phyloP scores from a whole-genome alignment of 2,329 filamentous ascomycete genomes.

The Cadophora gregata region DNA sequence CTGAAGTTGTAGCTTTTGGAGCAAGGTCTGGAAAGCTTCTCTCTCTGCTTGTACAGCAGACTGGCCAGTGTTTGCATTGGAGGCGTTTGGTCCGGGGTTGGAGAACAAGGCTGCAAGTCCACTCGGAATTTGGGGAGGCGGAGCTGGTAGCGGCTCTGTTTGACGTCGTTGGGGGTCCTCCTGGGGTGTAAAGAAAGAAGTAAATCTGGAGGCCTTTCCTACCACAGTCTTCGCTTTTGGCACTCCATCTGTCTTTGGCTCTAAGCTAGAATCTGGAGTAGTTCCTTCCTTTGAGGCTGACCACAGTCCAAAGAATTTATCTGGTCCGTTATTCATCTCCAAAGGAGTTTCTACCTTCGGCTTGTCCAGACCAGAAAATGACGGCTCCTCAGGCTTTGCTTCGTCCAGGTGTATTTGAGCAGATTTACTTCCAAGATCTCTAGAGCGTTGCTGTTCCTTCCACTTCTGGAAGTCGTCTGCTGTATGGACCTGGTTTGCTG shows the following conservation, averaged over 20 bases:
- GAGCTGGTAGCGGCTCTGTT: conserved; percentile 56
- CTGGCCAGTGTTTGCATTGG: conserved; percentile 20
- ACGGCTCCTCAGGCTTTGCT: conserved; percentile 45
- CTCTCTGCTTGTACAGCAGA: conserved; percentile 63
- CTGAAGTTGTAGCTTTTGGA: conserved; percentile 76
- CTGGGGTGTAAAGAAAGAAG: conserved; percentile 75
- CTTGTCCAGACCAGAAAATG: conserved; percentile 51
- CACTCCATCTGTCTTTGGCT: conserved; percentile 52
- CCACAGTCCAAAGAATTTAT: conserved; percentile 76
- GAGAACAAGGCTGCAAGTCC: conserved; percentile 33
- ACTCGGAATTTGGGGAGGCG: conserved; percentile 42
- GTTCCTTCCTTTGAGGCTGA: conserved; percentile 55
- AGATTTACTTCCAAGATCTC: conserved; percentile 35
- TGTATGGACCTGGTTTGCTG: conserved; percentile 76
- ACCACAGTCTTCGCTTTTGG: conserved; percentile 58
- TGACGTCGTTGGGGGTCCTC: conserved; percentile 55
- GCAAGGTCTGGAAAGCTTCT: conserved; percentile 81
- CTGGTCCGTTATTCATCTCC: conserved; percentile 69
- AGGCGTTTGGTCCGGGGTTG: conserved; percentile 32
- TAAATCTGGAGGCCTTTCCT: conserved; percentile 81
- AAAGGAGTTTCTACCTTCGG: conserved; percentile 59
- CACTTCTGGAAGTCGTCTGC: conserved; percentile 93
- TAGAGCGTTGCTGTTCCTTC: conserved; percentile 77
- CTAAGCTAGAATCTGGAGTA: conserved; percentile 46
- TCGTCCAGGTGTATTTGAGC: conserved; percentile 46